Percentiles rank a stretch among this genome's conserved stretches.
phyloP scores from a whole-genome alignment of 2,329 filamentous ascomycete species.

The Xylariaceae sp. region DNA sequence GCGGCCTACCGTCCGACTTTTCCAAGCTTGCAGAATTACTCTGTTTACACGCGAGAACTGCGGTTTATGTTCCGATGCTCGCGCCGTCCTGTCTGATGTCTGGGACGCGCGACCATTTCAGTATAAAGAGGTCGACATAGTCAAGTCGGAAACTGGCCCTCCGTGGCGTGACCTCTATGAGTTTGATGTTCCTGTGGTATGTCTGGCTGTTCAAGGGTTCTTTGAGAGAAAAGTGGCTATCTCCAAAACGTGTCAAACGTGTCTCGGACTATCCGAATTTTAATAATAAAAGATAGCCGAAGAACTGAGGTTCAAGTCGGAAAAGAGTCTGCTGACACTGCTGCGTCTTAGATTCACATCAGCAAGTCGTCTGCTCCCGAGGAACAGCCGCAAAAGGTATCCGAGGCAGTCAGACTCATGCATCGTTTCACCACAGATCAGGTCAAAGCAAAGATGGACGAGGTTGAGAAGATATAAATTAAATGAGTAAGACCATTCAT shows the following conservation, averaged over 20 bases:
- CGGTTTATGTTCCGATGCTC: conserved; percentile 64
- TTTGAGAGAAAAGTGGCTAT: background rate
- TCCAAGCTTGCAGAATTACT: conserved; percentile 60
- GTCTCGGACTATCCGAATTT: too few species aligned
- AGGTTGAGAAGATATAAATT: conserved; percentile 35
- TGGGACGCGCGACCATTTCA: conserved; percentile 62
- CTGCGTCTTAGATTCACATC: conserved; percentile 50
- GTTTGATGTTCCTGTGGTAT: conserved; percentile 75
- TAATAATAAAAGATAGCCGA: too few species aligned
- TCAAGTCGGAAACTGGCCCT: conserved; percentile 53
- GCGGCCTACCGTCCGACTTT: conserved; percentile 45
- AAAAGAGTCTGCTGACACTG: conserved; percentile 4
- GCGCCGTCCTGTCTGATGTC: conserved; percentile 61
- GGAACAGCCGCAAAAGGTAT: conserved; percentile 50
- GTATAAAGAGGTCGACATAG: conserved; percentile 65
- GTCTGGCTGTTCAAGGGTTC: conserved; percentile 45
- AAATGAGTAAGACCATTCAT: background rate
- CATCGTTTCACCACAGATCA: conserved; percentile 66
- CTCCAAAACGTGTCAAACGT: background rate
- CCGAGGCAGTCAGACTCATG: conserved; percentile 66
- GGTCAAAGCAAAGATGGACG: conserved; percentile 64
- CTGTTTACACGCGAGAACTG: conserved; percentile 70
- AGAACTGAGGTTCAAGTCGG: background rate
- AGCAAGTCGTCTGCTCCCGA: conserved; percentile 49
- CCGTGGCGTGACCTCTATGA: conserved; percentile 69